Evolutionary conservation across 371 early-diverging fungal genomes (phyloP).

Genomic region (Thermomucor indicae-seudaticae): DNA sequence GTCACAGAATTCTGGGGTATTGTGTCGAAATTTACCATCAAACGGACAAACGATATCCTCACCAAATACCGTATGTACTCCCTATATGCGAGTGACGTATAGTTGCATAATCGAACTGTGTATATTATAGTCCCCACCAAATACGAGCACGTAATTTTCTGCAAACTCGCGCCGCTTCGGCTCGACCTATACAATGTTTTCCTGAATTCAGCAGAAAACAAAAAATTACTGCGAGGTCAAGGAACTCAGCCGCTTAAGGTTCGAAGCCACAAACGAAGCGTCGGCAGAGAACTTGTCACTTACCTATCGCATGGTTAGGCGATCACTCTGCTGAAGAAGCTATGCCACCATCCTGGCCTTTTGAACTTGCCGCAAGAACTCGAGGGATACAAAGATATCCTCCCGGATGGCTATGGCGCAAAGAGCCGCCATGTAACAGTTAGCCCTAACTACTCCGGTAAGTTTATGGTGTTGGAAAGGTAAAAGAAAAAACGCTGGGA

Average conservation of each 20-base stretch:
- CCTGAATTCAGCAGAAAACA: constrained; percentile 74
- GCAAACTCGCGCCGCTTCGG: constrained; percentile 76
- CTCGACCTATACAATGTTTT: constrained; percentile 80
- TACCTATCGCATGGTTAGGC: constrained; percentile 34
- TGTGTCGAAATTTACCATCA: constrained; percentile 91
- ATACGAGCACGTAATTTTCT: constrained; percentile 97
- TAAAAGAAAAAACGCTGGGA: no score
- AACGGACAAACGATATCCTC: constrained; percentile 92
- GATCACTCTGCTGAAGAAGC: constrained; percentile 88
- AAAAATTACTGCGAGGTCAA: constrained; percentile 58
- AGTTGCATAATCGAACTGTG: no score
- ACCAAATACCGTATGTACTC: constrained; percentile 91
- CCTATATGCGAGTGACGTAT: neutral
- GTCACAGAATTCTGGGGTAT: constrained; percentile 79
- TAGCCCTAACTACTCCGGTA: constrained; percentile 82
- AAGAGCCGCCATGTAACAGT: constrained; percentile 30
- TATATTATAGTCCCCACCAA: constrained; percentile 81
- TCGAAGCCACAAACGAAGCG: no score
- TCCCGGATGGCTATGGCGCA: constrained; percentile 44
- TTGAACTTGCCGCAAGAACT: constrained; percentile 69
- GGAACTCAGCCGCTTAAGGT: constrained; percentile 70
- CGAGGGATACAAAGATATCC: constrained; percentile 56
- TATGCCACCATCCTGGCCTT: constrained; percentile 92
- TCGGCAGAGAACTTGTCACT: neutral
- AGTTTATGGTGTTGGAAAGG: constrained; percentile 82